Evolutionary conservation across 1,284 basidiomycete species (phyloP).

Genomic region (Microbotryomycetes sp.): DNA sequence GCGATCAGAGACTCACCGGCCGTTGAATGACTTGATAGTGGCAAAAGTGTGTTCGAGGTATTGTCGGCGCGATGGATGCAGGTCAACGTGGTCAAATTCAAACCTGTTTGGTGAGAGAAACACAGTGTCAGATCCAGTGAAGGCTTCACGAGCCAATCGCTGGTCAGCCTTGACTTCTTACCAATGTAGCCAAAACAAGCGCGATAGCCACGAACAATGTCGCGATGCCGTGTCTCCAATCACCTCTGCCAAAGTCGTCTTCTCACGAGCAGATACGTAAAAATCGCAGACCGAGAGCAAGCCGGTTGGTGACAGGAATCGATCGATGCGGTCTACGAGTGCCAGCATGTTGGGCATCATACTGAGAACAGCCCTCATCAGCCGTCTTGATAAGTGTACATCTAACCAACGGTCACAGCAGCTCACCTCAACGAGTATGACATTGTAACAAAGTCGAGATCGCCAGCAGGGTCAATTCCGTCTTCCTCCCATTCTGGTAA

Average conservation of each 20-base stretch:
- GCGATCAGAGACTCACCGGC: constrained; percentile 9
- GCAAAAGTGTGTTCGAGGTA: constrained; percentile 78
- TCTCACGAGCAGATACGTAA: constrained; percentile 62
- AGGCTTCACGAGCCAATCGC: not conserved
- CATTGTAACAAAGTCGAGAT: constrained; percentile 58
- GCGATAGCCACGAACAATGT: constrained; percentile 63
- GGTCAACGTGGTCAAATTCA: constrained; percentile 66
- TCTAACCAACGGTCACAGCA: not conserved
- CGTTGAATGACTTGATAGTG: constrained; percentile 47
- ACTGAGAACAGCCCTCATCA: not conserved
- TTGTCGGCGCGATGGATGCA: constrained; percentile 57
- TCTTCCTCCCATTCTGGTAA: constrained; percentile 56
- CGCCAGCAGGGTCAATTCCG: constrained; percentile 52
- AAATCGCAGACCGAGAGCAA: constrained; percentile 71
- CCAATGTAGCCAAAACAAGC: constrained; percentile 76
- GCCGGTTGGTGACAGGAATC: constrained; percentile 62
- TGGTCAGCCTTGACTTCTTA: constrained; percentile 2
- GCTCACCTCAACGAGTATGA: constrained; percentile 64
- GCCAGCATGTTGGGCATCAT: constrained; percentile 30
- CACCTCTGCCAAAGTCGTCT: constrained; percentile 49
- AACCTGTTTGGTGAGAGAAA: constrained; percentile 47
- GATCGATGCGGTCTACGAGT: constrained; percentile 56
- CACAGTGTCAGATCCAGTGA: not conserved
- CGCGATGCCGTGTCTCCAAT: constrained; percentile 61
- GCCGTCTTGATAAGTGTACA: not conserved